Base-by-base conservation (phyloP, 2,329 filamentous ascomycete species). In the Fusarium sublunatum region DNA sequence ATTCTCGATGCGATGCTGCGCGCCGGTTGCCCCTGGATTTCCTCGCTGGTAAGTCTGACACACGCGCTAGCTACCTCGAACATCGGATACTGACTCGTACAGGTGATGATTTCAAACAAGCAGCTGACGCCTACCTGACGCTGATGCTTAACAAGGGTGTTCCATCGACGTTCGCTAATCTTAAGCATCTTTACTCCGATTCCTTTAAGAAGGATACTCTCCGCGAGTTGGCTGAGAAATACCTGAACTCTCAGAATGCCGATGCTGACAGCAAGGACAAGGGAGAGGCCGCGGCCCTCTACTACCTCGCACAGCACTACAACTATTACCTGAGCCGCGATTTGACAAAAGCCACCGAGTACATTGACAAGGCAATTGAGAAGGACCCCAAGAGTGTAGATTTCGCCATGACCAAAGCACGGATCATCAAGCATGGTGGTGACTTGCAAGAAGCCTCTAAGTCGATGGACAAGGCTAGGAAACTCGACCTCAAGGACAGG, bases 281-380 rank as follows among this genome's bases (percentile, higher is more conserved):
- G 70, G 94, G 94, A 73, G 84, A 91, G 70, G 86, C 91, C 12
- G 91, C 93, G 2, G 91, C 91, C 12, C 86, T 93, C 45, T 98
- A 96, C 77, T 99, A 96, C 81, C 86, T 99, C 50, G 93, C 93
- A 8, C 95, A 98, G 73, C 96, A 99, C 78, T 96, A 97, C 83
- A 95, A 97, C 80, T 97, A 97, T 76, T 84, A 91, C 75, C 82
- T 92, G 57, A 97, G 92, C 74, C 92, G 93, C 38, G 87, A 98
- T 74, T 84, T 98, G 24, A 70, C 83, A 55, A 95, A 93, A 78
- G 94, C 96, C 4, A 85, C 88, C 76, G 85, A 91, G 61, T 94
- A 90, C 73, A 90, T 96, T 59, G 90, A 97, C 44, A 90, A 90
- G 75, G 91, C 93, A 10, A 89, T 98, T 61, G 86, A 91, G 69